These are phyloP conservation scores for Lentinula boryana DNA, from an alignment of 768 basidiomycete genomes.

Conservation along the genomic window DNA sequence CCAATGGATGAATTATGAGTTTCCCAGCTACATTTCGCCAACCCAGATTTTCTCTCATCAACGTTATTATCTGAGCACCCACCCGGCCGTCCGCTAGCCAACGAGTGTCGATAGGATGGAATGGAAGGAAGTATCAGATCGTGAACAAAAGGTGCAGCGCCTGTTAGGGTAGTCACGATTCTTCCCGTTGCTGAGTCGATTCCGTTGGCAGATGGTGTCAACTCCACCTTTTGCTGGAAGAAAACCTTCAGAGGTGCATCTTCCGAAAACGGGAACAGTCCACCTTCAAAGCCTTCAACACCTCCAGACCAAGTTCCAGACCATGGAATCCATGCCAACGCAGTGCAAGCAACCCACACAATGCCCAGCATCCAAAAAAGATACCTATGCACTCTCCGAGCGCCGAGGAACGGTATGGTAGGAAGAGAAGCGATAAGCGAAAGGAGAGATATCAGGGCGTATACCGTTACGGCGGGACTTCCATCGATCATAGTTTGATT, in stretches of 20 bases:
- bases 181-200: constrained; percentile 9
- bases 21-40: constrained; percentile 45
- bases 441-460: constrained; percentile 27
- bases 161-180: constrained; percentile 38
- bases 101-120: constrained; percentile 31
- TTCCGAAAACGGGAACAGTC: constrained; percentile 57
- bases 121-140: constrained; percentile 39
- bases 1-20: constrained; percentile 14
- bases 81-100: constrained; percentile 5
- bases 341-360: neutral
- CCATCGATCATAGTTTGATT: constrained; percentile 63
- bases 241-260: constrained; percentile 61
- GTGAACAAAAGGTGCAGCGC: constrained; percentile 36
- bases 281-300: neutral
- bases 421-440: constrained; percentile 51
- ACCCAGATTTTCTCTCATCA: constrained; percentile 21
- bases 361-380: neutral
- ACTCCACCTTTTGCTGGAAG: constrained; percentile 58
- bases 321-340: constrained; percentile 20
- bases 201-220: constrained; percentile 19
- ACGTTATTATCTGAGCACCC: neutral
- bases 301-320: neutral
- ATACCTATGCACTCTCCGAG: neutral
- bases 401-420: constrained; percentile 48
- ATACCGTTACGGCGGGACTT: constrained; percentile 16